A percentile compares a stretch with the other conserved stretches of the same genome.
phyloP scores from a whole-genome alignment of 2,329 filamentous ascomycete species.

The Penicillium sp. region DNA sequence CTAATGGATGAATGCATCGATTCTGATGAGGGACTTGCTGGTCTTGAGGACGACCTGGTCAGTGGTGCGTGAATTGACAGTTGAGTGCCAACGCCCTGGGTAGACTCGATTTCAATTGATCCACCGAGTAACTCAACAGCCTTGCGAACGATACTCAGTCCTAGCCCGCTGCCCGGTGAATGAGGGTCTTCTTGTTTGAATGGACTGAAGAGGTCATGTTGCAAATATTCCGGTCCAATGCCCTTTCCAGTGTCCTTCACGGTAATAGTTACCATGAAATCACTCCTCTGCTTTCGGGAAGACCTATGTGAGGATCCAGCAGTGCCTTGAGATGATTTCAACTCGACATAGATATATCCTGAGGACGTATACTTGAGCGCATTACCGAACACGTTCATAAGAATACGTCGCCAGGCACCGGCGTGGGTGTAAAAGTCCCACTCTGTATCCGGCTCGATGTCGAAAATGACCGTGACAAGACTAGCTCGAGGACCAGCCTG shows the following conservation, averaged over 20 bases:
- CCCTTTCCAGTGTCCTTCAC: constrained; percentile 60
- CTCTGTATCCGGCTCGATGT: too few species aligned
- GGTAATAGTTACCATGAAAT: constrained; percentile 26
- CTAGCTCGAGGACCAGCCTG: too few species aligned
- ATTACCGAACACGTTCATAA: too few species aligned
- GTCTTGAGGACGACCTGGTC: background rate
- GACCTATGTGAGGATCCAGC: too few species aligned
- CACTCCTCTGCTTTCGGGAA: background rate
- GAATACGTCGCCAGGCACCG: too few species aligned
- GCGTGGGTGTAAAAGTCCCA: too few species aligned
- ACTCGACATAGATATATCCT: too few species aligned
- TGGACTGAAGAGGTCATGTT: constrained; percentile 51
- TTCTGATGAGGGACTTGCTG: background rate
- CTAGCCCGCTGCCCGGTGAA: constrained; percentile 56
- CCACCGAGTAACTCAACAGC: constrained; percentile 6
- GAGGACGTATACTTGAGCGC: too few species aligned
- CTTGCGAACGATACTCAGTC: constrained; percentile 29
- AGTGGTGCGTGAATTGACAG: background rate
- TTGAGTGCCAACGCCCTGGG: constrained; percentile 3
- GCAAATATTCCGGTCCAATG: constrained; percentile 56
- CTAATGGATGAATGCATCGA: background rate
- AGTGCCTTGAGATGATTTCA: too few species aligned
- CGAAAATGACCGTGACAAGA: too few species aligned
- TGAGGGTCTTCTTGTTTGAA: constrained; percentile 59
- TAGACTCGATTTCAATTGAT: constrained; percentile 11